Evolutionary conservation across 2,329 filamentous ascomycete species (phyloP), one percentile per base, ranked within the genome.

Genomic region (Sporothrix inflata): DNA sequence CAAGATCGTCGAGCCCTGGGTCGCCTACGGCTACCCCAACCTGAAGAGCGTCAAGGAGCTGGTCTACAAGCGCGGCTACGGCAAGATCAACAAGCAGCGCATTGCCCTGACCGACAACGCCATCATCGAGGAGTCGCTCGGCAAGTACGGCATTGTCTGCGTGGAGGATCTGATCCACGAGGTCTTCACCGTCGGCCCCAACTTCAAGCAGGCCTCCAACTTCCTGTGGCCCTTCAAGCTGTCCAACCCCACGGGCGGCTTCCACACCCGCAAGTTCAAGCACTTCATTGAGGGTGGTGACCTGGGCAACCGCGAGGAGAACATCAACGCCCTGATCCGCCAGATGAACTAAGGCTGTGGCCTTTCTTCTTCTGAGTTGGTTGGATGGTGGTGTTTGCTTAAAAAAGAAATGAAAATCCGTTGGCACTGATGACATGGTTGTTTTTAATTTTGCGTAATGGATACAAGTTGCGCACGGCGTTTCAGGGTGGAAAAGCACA

Each of bases 181-280:
- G 90, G 97, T 97, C 87, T 95, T 90, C 90, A 97, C 94, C 74
- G 96, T 98, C 78, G 95, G 96, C 83, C 95, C 95, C 88, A 98
- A 98, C 91, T 97, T 96, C 92, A 98, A 98, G 92, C 94, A 98
- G 88, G 94, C 93, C 81, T 90, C 91, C 88, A 99, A 98, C 92
- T 98, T 98, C 91, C 87, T 98, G 79, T 99, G 96, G 96, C 96
- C 96, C 83, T 99, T 99, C 91, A 98, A 99, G 92, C 92, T 99
- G 79, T 94, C 90, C 90, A 98, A 97, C 91, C 96, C 96, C 82
- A 98, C 87, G 79, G 96, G 96, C 84, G 95, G 96, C 77, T 99
- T 98, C 94, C 92, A 92, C 79, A 85, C 92, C 80, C 90, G 96
- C 86, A 99, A 98, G 89, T 98, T 98, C 91, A 96, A 94, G 89